Percentiles rank a stretch among this genome's conserved stretches.
These are phyloP conservation scores for Discostella pseudostelligera DNA, from an alignment of 108 stramenopile species.

Conservation along the genomic window DNA sequence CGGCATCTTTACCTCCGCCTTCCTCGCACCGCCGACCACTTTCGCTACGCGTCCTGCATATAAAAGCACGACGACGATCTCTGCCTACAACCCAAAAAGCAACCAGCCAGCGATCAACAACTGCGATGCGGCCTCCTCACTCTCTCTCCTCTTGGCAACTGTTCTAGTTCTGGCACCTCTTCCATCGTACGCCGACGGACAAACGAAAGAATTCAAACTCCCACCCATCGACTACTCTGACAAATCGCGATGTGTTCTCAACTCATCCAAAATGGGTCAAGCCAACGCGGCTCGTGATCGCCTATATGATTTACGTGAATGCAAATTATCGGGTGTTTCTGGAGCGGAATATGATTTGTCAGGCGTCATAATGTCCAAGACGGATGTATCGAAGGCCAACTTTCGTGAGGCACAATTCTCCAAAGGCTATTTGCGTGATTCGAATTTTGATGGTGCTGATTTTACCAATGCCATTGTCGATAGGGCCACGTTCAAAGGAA, in stretches of 20 bases:
- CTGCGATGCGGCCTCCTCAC: conserved; percentile 8
- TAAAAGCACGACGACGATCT: too few species aligned
- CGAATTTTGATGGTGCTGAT: conserved; percentile 89
- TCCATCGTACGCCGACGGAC: conserved; percentile 61
- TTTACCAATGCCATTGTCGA: conserved; percentile 97
- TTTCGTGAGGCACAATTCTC: conserved; percentile 88
- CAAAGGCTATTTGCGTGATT: conserved; percentile 85
- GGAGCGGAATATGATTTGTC: conserved; percentile 77
- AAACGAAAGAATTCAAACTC: conserved; percentile 86
- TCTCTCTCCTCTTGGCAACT: conserved; percentile 13
- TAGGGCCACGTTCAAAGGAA: conserved; percentile 85
- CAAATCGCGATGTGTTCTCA: conserved; percentile 80
- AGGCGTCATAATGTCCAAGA: conserved; percentile 88
- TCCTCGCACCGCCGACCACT: background rate
- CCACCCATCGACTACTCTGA: conserved; percentile 85
- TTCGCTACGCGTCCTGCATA: background rate
- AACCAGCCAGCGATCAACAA: conserved; percentile 3
- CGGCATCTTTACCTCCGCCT: conserved; percentile 4
- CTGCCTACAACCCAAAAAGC: conserved; percentile 5
- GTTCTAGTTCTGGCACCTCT: conserved; percentile 40
- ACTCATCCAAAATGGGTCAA: conserved; percentile 87
- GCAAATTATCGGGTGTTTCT: conserved; percentile 58
- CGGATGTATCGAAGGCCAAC: conserved; percentile 80
- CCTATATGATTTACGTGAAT: conserved; percentile 90
- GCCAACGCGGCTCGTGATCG: conserved; percentile 96